Evolutionary conservation across 345 rosid genomes (phyloP), one percentile per base, ranked within the genome.

Genomic region (Ceriops decandra): DNA sequence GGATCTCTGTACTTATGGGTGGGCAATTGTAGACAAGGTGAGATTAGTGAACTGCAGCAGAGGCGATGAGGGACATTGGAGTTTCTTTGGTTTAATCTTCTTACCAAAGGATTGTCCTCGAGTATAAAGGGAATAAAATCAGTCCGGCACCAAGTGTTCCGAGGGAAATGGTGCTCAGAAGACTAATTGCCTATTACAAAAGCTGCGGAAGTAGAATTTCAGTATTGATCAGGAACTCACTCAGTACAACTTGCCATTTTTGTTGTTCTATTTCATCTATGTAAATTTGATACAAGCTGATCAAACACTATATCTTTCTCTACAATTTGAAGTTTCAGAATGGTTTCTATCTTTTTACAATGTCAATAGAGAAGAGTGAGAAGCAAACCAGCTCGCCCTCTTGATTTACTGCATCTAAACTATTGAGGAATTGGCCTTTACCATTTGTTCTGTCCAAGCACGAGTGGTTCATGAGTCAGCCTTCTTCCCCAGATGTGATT

Each of bases 1-100:
- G 58, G 83, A 36, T 71, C 81, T 16, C 71, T 93, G 93, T 80
- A 85, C 74, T 51, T 88, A 76, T 83, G 86, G 87, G 91, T 91
- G 7, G 96, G 92, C 5, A 82, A 75, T 68, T 89, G 93, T 64
- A 75, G 76, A 58, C 80, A 79, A 3, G 92, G 88, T 36, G 95
- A 93, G 83, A 68, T 88, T 57, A 84, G 81, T 65, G 93, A 82
- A 70, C 74, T 86, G 16, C 78, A 63, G 58, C 31, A 21, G 57
- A 57, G 51, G 27, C 36, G 6, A 62, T 61, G 7, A 30, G 54
- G 17, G 1, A 6, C 5, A 52, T 58, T 51, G 19, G 26, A 16
- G 13, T 62, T 47, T 56, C 49, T 32, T n/a, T 11, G 52, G 19
- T 26, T 54, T 16, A 47, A 57, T 52, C 63, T 32, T 58, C 42